phyloP scores from a whole-genome alignment of 805 yeast genomes.

The Grigorovia humatica region DNA sequence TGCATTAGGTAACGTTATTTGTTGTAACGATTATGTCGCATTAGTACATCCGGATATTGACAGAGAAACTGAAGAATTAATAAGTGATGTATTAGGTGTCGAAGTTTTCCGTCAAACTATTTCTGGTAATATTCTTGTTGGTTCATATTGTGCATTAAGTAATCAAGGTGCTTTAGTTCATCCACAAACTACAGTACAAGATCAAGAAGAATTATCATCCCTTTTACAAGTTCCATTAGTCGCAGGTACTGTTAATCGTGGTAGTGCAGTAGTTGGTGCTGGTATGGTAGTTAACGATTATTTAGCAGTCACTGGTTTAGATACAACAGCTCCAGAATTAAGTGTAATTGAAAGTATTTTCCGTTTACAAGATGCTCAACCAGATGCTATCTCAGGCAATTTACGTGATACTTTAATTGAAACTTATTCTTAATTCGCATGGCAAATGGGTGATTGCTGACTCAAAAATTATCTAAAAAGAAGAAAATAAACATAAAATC shows the following conservation, averaged over 20 bases:
- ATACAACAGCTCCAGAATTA: conserved; percentile 97
- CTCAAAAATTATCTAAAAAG: too few relatives aligned
- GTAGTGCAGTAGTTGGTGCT: conserved; percentile 95
- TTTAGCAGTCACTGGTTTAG: conserved; percentile 93
- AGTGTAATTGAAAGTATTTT: conserved; percentile 95
- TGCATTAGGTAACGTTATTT: conserved; percentile 94
- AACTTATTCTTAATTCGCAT: conserved; percentile 54
- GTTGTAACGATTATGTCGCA: conserved; percentile 98
- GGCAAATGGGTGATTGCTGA: too few relatives aligned
- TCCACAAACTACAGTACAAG: conserved; percentile 94
- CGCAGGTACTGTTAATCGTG: conserved; percentile 97
- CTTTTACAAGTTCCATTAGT: conserved; percentile 94
- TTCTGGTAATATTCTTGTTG: conserved; percentile 95
- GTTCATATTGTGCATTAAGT: conserved; percentile 87
- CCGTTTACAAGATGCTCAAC: conserved; percentile 84
- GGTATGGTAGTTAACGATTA: conserved; percentile 98
- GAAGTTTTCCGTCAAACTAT: conserved; percentile 98
- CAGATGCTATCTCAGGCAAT: conserved; percentile 73
- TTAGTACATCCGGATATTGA: conserved; percentile 98
- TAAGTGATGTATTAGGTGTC: conserved; percentile 95
- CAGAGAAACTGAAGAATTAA: conserved; percentile 96
- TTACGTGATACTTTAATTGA: conserved; percentile 88
- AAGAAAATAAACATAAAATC: too few relatives aligned
- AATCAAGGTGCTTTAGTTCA: conserved; percentile 98
- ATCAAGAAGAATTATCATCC: conserved; percentile 95